Percentiles rank a stretch among this genome's conserved stretches.
Evolutionary conservation across 192 early-diverging fungal species (phyloP).

Genomic region (Neocallimastix lanati): DNA sequence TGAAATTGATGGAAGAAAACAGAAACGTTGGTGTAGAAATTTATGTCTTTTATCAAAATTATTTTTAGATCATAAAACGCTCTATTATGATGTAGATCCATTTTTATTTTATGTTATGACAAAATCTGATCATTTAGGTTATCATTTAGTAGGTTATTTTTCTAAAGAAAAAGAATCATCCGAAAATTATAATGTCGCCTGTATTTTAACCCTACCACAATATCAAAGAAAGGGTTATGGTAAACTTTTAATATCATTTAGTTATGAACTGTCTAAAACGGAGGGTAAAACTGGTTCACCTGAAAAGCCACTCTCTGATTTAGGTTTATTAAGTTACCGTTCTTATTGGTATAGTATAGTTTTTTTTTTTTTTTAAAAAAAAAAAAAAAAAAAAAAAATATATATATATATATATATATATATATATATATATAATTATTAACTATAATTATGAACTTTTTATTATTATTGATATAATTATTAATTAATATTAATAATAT

Average conservation of each 20-base stretch:
- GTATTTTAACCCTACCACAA: constrained; percentile 94
- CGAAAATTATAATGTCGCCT: constrained; percentile 94
- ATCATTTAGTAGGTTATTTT: constrained; percentile 92
- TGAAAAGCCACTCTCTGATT: constrained; percentile 94
- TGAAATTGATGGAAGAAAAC: constrained; percentile 91
- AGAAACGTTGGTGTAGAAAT: constrained; percentile 85
- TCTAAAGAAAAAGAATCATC: constrained; percentile 96
- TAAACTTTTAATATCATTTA: constrained; percentile 81
- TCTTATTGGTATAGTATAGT: constrained; percentile 55
- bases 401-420: too few relatives aligned
- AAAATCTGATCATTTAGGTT: constrained; percentile 62
- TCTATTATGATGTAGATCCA: constrained; percentile 96
- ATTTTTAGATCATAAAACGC: constrained; percentile 96
- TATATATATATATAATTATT: too few relatives aligned
- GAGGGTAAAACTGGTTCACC: constrained; percentile 90
- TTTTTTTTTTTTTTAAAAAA: too few relatives aligned
- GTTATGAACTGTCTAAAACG: constrained; percentile 88
- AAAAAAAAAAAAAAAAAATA: too few relatives aligned
- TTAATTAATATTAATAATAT: too few relatives aligned
- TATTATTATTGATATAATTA: too few relatives aligned
- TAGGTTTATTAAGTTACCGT: constrained; percentile 84
- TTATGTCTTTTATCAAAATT: constrained; percentile 88
- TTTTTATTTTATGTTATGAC: constrained; percentile 97
- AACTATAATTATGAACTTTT: too few relatives aligned
- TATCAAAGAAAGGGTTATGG: constrained; percentile 93